A percentile compares a stretch with the other conserved stretches of the same genome.
These are phyloP conservation scores for Phaeosphaeria sp. DNA, from an alignment of 2,329 filamentous ascomycete genomes.

Conservation along the genomic window DNA sequence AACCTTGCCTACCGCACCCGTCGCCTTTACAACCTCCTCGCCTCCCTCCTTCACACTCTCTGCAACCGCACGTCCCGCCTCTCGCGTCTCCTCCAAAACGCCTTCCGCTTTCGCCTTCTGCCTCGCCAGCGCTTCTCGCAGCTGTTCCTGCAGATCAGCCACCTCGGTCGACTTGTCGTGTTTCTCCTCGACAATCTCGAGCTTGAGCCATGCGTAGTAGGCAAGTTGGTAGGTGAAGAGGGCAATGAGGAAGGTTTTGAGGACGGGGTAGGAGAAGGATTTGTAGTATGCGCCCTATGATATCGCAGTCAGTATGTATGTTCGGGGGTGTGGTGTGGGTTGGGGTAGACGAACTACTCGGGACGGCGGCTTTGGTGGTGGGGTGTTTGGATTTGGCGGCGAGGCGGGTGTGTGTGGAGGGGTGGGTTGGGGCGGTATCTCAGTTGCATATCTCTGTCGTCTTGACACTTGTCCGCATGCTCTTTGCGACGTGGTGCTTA, in stretches of 20 bases:
- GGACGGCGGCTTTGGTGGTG: slow-evolving; percentile 23
- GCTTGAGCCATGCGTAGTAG: slow-evolving; percentile 76
- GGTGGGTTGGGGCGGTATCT: slow-evolving; percentile 10
- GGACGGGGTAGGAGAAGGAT: slow-evolving; percentile 73
- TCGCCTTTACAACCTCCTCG: slow-evolving; percentile 18
- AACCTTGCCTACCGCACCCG: slow-evolving; percentile 17
- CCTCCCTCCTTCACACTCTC: slow-evolving; percentile 22
- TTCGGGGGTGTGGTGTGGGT: background rate
- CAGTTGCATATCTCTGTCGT: slow-evolving; percentile 24
- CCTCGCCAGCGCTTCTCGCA: slow-evolving; percentile 26
- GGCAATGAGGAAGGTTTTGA: slow-evolving; percentile 76
- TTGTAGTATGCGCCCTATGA: slow-evolving; percentile 69
- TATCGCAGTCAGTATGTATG: background rate
- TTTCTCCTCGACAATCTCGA: slow-evolving; percentile 74
- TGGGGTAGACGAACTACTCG: slow-evolving; percentile 23
- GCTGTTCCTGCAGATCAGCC: slow-evolving; percentile 25
- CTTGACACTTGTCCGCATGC: slow-evolving; percentile 9
- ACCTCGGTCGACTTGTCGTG: slow-evolving; percentile 53
- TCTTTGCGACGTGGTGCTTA: slow-evolving; percentile 5
- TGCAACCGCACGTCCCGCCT: slow-evolving; percentile 10
- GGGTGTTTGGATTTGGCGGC: slow-evolving; percentile 18
- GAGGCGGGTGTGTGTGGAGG: slow-evolving; percentile 6
- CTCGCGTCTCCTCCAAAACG: slow-evolving; percentile 11
- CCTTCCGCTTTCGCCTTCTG: slow-evolving; percentile 19
- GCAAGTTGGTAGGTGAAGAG: slow-evolving; percentile 79